Evolutionary conservation across 306 rosid species (phyloP), one percentile per base, ranked within the genome.

Genomic region (Prunus fruticosa): DNA sequence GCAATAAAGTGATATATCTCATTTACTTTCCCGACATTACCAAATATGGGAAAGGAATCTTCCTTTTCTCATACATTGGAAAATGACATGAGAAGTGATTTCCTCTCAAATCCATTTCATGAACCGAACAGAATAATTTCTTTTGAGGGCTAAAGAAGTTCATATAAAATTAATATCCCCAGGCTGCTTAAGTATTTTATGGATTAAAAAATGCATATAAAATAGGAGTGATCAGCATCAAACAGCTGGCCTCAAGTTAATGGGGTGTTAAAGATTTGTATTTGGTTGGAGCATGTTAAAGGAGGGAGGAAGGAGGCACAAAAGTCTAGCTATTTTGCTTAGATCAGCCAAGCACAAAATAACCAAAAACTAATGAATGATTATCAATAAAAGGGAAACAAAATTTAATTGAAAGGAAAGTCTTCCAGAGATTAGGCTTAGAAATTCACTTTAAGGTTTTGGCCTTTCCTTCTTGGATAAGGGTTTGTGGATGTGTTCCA

Each of bases 321-420:
- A 69, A 74, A 79, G 32, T 45, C 62, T 81, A 79, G 45, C 65
- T 54, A 43, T 67, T 51, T 71, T 22, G 76, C 71, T 78, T 73
- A 64, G 72, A 70, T 84, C 84, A 85, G 87, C 81, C 67, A 75
- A 83, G 76, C 72, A 79, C 86, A 80, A 69, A 32, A 34, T 30
- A 67, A 50, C 41, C 5, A 82, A 69, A 73, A 45, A 8, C 75
- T 28, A 61, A 28, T 66, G 30, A 52, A 28, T 66, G 19, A 73
- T n/a, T 4, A n/a, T 34, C 15, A 45, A 6, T n/a, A 41, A 58
- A 70, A 62, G 61, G 32, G 16, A 18, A 50, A 27, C 70, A 38
- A 81, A 72, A 72, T 61, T 52, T 34, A 7, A 27, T 51, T 78
- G 74, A 20, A 70, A 47, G 53, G 16, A 9, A 47, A 73, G 50